phyloP scores from a whole-genome alignment of 2,329 filamentous ascomycete genomes.

The Cercospora sp. region DNA sequence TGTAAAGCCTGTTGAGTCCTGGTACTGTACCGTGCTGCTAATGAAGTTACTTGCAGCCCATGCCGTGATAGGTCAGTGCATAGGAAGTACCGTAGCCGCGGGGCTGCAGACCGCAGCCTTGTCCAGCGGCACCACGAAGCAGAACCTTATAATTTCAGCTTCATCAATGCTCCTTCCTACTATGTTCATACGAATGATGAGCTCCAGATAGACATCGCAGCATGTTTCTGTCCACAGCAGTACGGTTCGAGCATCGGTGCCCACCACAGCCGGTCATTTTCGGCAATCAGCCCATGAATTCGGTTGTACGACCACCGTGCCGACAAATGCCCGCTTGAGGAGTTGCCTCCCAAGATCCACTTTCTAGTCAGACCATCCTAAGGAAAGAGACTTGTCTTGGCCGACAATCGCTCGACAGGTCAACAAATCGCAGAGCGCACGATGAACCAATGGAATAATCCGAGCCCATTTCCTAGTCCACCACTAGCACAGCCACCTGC shows the following conservation, averaged over 20 bases:
- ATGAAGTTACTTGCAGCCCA: not conserved
- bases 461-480: conserved; percentile 2
- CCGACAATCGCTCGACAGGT: not conserved
- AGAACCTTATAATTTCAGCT: not conserved
- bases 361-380: not conserved
- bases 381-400: not conserved
- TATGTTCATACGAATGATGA: not conserved
- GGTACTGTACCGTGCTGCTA: not conserved
- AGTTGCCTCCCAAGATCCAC: not conserved
- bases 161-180: not conserved
- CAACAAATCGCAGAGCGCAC: not conserved
- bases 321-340: not conserved
- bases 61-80: not conserved
- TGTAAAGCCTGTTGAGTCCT: not conserved
- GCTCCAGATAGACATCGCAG: not conserved
- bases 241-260: not conserved
- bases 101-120: not conserved
- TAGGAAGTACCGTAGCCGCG: not conserved
- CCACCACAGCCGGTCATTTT: not conserved
- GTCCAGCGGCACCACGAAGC: not conserved
- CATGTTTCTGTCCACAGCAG: not conserved
- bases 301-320: not conserved
- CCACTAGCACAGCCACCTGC: conserved; percentile 8
- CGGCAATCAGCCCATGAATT: not conserved
- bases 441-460: conserved; percentile 18